Base-by-base conservation (phyloP, 495 filamentous ascomycete species). In the Filosporella fistucella region DNA sequence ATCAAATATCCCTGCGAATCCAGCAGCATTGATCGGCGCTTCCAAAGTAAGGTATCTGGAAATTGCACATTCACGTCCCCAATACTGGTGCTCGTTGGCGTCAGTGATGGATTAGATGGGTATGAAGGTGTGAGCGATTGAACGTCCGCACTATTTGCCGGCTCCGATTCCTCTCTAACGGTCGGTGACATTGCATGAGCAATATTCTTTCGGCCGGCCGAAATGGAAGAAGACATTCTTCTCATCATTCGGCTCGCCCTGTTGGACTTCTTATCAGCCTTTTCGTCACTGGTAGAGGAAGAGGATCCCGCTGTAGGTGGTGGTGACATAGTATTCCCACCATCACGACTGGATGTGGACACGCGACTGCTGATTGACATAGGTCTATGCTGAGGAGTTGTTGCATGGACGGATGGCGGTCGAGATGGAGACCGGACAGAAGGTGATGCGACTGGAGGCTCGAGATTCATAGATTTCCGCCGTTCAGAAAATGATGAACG, bases 21-120 rank as follows among this genome's bases (percentile, higher is more conserved):
- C 37, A 96, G 73, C 41, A 82, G 77, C 68, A 95, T 81, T 57
- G 80, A 82, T 41, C 90, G 80, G 40, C 89, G 84, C 66, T 95
- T 95, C 91, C 91, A 96, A 9, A 96, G 72, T 18, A 96, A 74
- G 35, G 84, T 91, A 61, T 94, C 91, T 1, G 91, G 90, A 58
- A 96, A 95, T 57, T 96, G 91, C 3, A 95, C 81, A 53, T 96
- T 95, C 41, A 95, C 82, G 58, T 95, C 89, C 30, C 91, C 90
- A 61, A 94, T 76, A 42, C 83, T 78, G 22, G 85, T 68, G 17
- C 78, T 76, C 26, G 64, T 68, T 9, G 66, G 66, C 61, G 56
- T 63, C 55, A 28, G 14, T 48, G 60, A 43, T 54, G 60, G 52
- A 56, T 63, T 56, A 43, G 51, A 64, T 47, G 55, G 47, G 40